A percentile compares a stretch with the other conserved stretches of the same genome.
Conservation (phyloP, 352 stramenopile species). For the Elongisporangium undulatum region DNA sequence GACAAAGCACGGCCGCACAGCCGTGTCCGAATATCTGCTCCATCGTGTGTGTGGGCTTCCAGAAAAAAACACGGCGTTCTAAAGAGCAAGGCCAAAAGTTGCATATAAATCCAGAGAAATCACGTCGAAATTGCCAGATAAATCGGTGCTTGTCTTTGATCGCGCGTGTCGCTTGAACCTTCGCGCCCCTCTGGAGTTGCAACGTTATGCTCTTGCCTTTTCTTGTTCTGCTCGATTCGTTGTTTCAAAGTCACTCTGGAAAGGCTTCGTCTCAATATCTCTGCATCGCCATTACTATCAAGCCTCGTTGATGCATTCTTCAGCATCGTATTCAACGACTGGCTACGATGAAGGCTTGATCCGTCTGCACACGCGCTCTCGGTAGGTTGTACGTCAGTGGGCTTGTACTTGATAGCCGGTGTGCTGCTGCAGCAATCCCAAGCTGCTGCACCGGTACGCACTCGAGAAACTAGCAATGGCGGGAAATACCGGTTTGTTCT, state of each 20-base stretch:
- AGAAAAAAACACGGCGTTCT: background rate
- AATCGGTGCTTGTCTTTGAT: constrained; percentile 15
- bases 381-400: no score
- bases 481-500: constrained; percentile 48
- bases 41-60: constrained; percentile 5
- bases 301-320: constrained; percentile 1
- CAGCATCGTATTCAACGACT: background rate
- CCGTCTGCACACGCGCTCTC: no score
- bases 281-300: constrained; percentile 23
- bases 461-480: constrained; percentile 41
- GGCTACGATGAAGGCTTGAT: background rate
- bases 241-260: constrained; percentile 53
- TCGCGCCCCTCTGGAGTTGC: constrained; percentile 8
- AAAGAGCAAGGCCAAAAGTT: background rate
- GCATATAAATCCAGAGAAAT: constrained; percentile 5
- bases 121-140: constrained; percentile 66
- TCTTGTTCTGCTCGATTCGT: constrained; percentile 39
- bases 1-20: constrained; percentile 49
- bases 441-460: constrained; percentile 14
- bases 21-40: constrained; percentile 46
- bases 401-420: constrained; percentile 8
- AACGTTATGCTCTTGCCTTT: background rate
- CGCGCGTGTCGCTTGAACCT: constrained; percentile 1
- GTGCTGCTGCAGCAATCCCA: constrained; percentile 6
- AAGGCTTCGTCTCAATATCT: constrained; percentile 55